Evolutionary conservation across 345 rosid genomes (phyloP).

Genomic region (Populus nigra): DNA sequence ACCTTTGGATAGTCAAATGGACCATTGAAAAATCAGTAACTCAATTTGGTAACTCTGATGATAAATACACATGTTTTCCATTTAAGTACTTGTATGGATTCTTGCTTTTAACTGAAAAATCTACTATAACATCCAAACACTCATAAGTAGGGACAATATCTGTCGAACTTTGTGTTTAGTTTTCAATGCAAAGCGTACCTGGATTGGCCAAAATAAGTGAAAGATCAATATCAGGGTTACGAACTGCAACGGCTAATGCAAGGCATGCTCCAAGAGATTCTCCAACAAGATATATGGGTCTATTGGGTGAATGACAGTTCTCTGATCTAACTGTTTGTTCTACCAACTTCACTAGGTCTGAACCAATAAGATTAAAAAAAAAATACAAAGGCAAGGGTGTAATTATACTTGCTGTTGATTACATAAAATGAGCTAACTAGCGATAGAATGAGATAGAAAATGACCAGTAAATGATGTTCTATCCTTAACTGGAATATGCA

Average conservation of each 20-base stretch:
- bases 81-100: too few relatives aligned
- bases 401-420: neutral
- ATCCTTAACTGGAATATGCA: conserved; percentile 77
- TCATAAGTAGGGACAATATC: too few relatives aligned
- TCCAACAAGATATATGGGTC: conserved; percentile 80
- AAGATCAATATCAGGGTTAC: conserved; percentile 64
- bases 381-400: neutral
- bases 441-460: neutral
- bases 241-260: conserved; percentile 65
- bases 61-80: too few relatives aligned
- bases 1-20: too few relatives aligned
- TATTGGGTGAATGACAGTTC: conserved; percentile 34
- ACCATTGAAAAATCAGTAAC: too few relatives aligned
- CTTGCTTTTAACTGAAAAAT: too few relatives aligned
- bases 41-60: too few relatives aligned
- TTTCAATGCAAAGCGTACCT: conserved; percentile 34
- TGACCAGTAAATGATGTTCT: conserved; percentile 62
- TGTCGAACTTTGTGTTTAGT: neutral
- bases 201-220: conserved; percentile 66
- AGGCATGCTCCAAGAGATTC: conserved; percentile 83
- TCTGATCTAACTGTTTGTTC: conserved; percentile 51
- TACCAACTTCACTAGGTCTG: conserved; percentile 63
- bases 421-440: neutral
- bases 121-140: too few relatives aligned
- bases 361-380: conserved; percentile 5